Evolutionary conservation across 306 rosid genomes (phyloP), one percentile per base, ranked within the genome.

Genomic region (Cucurbita moschata): DNA sequence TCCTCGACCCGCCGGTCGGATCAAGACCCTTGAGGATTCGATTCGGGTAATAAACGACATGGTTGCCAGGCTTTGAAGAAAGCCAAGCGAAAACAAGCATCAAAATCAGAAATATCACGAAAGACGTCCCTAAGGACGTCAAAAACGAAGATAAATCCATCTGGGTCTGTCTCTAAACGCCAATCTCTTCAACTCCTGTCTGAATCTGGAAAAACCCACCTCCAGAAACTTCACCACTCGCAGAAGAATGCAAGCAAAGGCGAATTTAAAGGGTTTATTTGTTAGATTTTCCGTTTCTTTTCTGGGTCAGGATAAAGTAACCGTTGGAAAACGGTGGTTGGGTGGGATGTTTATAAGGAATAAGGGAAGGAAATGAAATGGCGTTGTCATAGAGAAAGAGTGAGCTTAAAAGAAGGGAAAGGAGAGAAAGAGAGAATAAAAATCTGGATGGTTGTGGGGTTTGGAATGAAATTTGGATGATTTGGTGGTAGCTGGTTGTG

Each of bases 101-200:
- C 77, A 95, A 72, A 78, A 89, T 13, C 26, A 95, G 4, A 72
- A 95, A 95, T 6, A 95, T 88, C 76, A 78, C 8, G 38, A 91
- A 95, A 14, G 97, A 91, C 37, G 99, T 95, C 77, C 85, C 96
- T 3, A 95, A 80, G 30, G 99, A 95, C 79, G 97, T 89, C 81
- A 88, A 60, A 73, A 95, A 95, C 50, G 99, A 89, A 63, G 77
- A 42, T 42, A 88, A 92, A 81, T 95, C 86, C 99, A 95, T 95
- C 83, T 80, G 75, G 62, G 76, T 68, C n/a, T 77, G 23, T 10
- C 72, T 60, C 77, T 74, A 71, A 69, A 69, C 26, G 4, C 19
- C 51, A 72, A 39, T 5, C 7, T 23, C 42, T 68, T 23, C 56
- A 68, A 15, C n/a, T 65, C n/a, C 53, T 18, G 71, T n/a, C 5